phyloP scores from a whole-genome alignment of 2,329 filamentous ascomycete genomes.

The Nemania diffusa region DNA sequence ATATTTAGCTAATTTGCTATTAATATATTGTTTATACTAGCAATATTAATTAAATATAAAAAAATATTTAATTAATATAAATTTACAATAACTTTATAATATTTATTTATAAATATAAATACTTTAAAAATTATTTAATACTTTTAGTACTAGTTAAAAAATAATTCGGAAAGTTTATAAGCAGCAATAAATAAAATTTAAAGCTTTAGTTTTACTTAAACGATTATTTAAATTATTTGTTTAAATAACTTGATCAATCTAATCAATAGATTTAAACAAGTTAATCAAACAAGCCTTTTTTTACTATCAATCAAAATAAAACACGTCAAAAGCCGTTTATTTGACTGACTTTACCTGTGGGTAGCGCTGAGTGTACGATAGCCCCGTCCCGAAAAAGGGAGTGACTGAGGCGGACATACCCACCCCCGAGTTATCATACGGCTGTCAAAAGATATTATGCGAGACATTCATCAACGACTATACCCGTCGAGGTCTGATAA shows the following conservation, averaged over 20 bases:
- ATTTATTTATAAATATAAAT: too few relatives aligned
- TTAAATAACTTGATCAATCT: background rate
- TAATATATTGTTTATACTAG: too few relatives aligned
- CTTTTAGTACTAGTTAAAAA: too few relatives aligned
- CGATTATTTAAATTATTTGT: background rate
- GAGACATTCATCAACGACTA: slow-evolving; percentile 23
- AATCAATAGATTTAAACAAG: background rate
- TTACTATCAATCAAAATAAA: background rate
- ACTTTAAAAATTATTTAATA: too few relatives aligned
- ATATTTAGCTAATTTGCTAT: too few relatives aligned
- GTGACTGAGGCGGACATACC: slow-evolving; percentile 14
- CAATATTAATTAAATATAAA: too few relatives aligned
- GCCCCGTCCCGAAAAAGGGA: slow-evolving; percentile 12
- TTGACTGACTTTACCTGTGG: background rate
- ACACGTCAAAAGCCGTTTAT: background rate
- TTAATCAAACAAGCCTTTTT: background rate
- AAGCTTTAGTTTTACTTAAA: background rate
- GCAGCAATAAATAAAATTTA: background rate
- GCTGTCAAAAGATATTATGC: slow-evolving; percentile 18
- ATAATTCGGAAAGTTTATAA: too few relatives aligned
- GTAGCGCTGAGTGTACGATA: slow-evolving; percentile 10
- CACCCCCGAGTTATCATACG: slow-evolving; percentile 13
- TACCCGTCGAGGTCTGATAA: slow-evolving; percentile 11
- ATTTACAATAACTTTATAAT: too few relatives aligned
- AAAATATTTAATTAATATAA: too few relatives aligned